A percentile compares a stretch with the other conserved stretches of the same genome.
These are phyloP conservation scores for Fusarium nygamai DNA, from an alignment of 2,329 filamentous ascomycete genomes.

Conservation along the genomic window DNA sequence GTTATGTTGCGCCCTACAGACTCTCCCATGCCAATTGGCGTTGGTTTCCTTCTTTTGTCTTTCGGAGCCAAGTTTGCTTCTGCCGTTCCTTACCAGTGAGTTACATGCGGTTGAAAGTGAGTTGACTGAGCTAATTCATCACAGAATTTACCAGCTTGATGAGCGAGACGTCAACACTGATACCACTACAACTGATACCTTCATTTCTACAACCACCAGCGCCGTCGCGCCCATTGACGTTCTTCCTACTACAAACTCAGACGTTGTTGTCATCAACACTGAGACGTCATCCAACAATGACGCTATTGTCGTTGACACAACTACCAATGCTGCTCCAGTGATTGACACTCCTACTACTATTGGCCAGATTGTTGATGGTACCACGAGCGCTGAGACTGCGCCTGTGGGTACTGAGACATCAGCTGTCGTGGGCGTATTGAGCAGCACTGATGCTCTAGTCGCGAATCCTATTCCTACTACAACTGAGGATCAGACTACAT, in stretches of 20 bases:
- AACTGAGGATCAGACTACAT: background rate
- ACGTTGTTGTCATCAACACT: background rate
- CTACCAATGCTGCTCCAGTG: background rate
- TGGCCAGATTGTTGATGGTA: background rate
- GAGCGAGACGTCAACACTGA: background rate
- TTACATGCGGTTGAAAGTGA: too few species aligned
- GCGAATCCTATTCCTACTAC: background rate
- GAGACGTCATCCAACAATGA: background rate
- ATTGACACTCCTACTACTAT: background rate
- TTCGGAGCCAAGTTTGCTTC: conserved; percentile 1
- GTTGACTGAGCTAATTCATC: too few species aligned
- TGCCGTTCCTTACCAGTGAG: conserved; percentile 12
- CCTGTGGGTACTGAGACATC: background rate
- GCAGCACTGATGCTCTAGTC: background rate
- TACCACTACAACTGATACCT: background rate
- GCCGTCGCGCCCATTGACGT: background rate
- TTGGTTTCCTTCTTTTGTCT: conserved; percentile 21
- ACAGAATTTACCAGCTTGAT: background rate
- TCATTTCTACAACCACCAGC: background rate
- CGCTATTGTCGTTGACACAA: background rate
- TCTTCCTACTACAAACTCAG: background rate
- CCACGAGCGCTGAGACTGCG: background rate
- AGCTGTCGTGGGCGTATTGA: background rate
- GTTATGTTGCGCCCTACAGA: conserved; percentile 22
- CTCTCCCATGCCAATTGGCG: conserved; percentile 6